Conservation (phyloP, 768 basidiomycete genomes). For the Multifurca ochricompacta region DNA sequence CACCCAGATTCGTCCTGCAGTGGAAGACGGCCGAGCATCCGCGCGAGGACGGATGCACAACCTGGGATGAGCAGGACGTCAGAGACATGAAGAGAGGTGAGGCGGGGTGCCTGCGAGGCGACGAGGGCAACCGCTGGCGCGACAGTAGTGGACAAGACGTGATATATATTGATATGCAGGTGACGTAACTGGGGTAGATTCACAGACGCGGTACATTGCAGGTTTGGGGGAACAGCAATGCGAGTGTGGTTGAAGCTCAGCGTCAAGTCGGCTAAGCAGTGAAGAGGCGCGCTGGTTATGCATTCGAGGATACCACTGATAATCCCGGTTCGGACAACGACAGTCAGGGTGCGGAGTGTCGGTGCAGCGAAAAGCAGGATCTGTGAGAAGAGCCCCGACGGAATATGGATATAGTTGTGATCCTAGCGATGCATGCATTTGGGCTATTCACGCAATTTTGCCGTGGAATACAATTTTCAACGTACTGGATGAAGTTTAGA, state of each 20-base stretch:
- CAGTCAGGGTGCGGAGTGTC: constrained; percentile 10
- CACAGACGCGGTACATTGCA: background rate
- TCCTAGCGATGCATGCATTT: background rate
- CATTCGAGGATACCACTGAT: constrained; percentile 1
- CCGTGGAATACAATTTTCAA: too few relatives aligned
- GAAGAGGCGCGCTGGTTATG: constrained; percentile 1
- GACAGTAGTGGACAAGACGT: constrained; percentile 2
- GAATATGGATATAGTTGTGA: background rate
- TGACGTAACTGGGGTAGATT: constrained; percentile 8
- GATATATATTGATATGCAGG: constrained; percentile 6
- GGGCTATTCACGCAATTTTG: background rate
- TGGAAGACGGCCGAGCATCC: constrained; percentile 17
- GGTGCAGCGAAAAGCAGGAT: constrained; percentile 9
- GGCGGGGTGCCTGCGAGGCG: background rate
- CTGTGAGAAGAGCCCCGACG: background rate
- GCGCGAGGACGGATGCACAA: constrained; percentile 11
- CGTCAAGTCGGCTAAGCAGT: constrained; percentile 6
- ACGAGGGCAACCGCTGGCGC: constrained; percentile 3
- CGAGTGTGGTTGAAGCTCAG: constrained; percentile 6
- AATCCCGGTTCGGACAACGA: background rate
- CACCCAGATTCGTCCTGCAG: constrained; percentile 12
- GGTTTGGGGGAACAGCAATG: background rate
- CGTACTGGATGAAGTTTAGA: background rate
- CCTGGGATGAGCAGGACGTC: constrained; percentile 14
- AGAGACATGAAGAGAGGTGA: constrained; percentile 5